Evolutionary conservation across 2,329 filamentous ascomycete species (phyloP), one percentile per base, ranked within the genome.

Genomic region (Hortaea sp.): DNA sequence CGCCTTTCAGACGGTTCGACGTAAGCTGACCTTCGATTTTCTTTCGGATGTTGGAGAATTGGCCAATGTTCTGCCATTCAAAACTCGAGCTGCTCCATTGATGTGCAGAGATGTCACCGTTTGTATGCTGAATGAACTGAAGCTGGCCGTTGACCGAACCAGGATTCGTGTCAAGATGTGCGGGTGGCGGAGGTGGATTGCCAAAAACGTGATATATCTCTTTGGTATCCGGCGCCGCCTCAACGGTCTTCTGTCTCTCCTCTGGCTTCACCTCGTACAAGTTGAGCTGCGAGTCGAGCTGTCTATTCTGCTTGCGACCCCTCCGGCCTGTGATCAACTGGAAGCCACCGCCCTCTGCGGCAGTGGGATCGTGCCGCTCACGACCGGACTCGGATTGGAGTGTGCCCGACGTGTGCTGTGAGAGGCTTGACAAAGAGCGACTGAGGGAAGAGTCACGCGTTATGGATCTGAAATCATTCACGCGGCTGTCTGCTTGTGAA

Each of bases 101-200:
- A 44, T 73, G 70, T 1, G 70, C 70, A 28, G 67, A 67, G 4
- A 73, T 62, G 46, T 73, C 69, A 41, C 68, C 64, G 48, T 72
- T 73, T 0, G 69, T 69, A 51, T 74, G 69, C 42, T 68, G 64
- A 30, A 70, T 65, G 56, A 72, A 73, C 10, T 67, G 60, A 12
- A 73, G 57, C 48, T 71, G 63, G 6, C 69, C 69, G 42, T 71
- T 60, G 29, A 61, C 59, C 13, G 49, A 48, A 28, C 66, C 66
- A 11, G 49, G 44, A 27, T 51, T 59, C 20, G 53, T 45, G 5
- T 60, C 57, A 27, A 73, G 61, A 47, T 59, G 65, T 11, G 66
- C 64, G 5, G 64, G 63, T 12, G 66, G 61, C n/a, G 69, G 68
- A 2, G 72, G 59, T 5, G 57, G 54, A 20, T 64, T 63, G 20